phyloP scores from a whole-genome alignment of 441 rosid genomes.

The Brassica hybrid region DNA sequence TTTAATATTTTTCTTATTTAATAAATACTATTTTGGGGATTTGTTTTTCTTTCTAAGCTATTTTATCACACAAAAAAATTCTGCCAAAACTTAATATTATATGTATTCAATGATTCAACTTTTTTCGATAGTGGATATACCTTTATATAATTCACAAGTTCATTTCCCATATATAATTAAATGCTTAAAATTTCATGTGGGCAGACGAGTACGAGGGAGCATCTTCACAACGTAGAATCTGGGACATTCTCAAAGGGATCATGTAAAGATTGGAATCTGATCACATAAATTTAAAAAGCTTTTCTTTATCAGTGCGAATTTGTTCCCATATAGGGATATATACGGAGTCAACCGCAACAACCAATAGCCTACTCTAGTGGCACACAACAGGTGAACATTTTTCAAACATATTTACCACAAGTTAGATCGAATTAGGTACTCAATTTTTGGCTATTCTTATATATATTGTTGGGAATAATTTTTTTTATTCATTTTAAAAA shows the following conservation, averaged over 20 bases:
- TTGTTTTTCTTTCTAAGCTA: too few relatives aligned
- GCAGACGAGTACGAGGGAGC: constrained; percentile 30
- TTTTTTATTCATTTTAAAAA: too few relatives aligned
- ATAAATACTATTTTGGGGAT: too few relatives aligned
- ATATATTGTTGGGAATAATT: background rate
- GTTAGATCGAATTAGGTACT: background rate
- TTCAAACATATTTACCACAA: background rate
- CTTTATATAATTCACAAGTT: too few relatives aligned
- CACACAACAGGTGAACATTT: background rate
- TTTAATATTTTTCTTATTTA: too few relatives aligned
- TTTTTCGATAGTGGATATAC: too few relatives aligned
- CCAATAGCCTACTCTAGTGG: background rate
- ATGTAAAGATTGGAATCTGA: constrained; percentile 36
- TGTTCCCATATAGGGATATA: constrained; percentile 21
- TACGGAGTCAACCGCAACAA: background rate
- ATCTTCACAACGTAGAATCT: constrained; percentile 33
- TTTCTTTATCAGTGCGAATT: constrained; percentile 21
- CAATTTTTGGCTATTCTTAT: background rate
- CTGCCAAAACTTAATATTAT: too few relatives aligned
- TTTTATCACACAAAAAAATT: too few relatives aligned
- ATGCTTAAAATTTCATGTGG: constrained; percentile 19
- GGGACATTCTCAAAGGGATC: constrained; percentile 23
- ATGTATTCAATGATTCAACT: too few relatives aligned
- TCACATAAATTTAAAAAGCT: background rate
- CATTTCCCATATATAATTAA: too few relatives aligned